phyloP scores from a whole-genome alignment of 352 stramenopile species.

The Stephanocyclus meneghinianus region DNA sequence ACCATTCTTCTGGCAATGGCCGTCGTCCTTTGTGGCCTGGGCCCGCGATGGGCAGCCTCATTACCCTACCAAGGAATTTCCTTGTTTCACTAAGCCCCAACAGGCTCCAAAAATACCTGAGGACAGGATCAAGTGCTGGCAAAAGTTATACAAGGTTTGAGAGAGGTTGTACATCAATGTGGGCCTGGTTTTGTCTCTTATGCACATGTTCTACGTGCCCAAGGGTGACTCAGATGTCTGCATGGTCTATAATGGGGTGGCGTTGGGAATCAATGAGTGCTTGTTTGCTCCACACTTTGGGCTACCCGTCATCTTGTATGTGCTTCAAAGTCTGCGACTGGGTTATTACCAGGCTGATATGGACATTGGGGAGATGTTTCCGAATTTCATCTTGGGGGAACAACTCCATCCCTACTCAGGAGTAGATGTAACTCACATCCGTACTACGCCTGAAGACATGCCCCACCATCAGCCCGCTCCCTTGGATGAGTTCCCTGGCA shows the following conservation, averaged over 20 bases:
- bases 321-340: constrained; percentile 4
- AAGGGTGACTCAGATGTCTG: constrained; percentile 38
- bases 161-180: constrained; percentile 1
- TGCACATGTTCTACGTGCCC: constrained; percentile 33
- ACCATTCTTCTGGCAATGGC: constrained; percentile 1
- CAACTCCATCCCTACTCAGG: constrained; percentile 12
- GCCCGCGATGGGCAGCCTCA: constrained; percentile 8
- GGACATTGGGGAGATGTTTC: constrained; percentile 50
- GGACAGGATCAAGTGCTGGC: neutral
- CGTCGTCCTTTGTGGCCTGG: neutral
- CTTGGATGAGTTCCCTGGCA: neutral
- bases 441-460: neutral
- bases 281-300: constrained; percentile 42
- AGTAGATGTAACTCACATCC: constrained; percentile 28
- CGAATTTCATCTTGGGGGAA: constrained; percentile 29
- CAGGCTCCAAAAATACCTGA: neutral
- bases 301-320: constrained; percentile 23
- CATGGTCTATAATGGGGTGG: constrained; percentile 51
- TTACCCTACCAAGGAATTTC: neutral
- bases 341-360: constrained; percentile 28
- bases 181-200: neutral
- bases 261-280: constrained; percentile 33
- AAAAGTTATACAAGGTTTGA: constrained; percentile 1
- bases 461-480: neutral
- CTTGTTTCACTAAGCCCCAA: neutral